Base-by-base conservation (phyloP, 2,329 filamentous ascomycete genomes). In the Fonsecaea nubica region DNA sequence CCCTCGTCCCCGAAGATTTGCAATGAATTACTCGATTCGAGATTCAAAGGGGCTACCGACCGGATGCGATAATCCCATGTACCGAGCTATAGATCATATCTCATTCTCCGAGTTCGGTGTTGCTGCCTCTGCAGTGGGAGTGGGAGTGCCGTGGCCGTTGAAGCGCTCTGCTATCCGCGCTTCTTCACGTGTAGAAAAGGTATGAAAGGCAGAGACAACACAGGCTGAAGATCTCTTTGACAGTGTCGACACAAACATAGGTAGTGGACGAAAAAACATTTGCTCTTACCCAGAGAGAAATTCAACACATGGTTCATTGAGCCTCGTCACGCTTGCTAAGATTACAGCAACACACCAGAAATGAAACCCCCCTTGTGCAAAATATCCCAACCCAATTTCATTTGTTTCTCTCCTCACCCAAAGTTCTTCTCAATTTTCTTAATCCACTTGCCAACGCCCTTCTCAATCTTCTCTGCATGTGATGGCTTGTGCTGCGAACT, bases 381-480 rank as follows among this genome's bases (percentile, higher is more conserved):
- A 15, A n/a, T 36, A 32, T 32, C 10, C 9, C 21, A 18, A 25
- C 12, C 15, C 33, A 40, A 32, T 10, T 13, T n/a, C 42, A 12
- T 21, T 6, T 32, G 33, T 42, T 21, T 36, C n/a, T 13, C 9
- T 18, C 45, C 15, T 67, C 62, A 71, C 48, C 70, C 70, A 56
- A 73, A 67, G 3, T 75, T 78, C 73, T 81, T 82, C 71, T 82
- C 80, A 58, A 82, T 70, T 70, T 77, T 81, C 75, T 80, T 82
- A 60, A 82, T 75, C 55, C 81, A 80, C 33, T 77, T 75, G 65
- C 81, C 81, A 21, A 82, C 77, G 4, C 77, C 75, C 67, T 77
- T 79, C 66, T 82, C 81, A 58, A 81, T 70, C 57, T 75, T 76
- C 15, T 75, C 74, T 12, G 77, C 76, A 42, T 73, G 74, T 32